phyloP scores from a whole-genome alignment of 169 alveolate genomes.

The Perkinsus olseni region DNA sequence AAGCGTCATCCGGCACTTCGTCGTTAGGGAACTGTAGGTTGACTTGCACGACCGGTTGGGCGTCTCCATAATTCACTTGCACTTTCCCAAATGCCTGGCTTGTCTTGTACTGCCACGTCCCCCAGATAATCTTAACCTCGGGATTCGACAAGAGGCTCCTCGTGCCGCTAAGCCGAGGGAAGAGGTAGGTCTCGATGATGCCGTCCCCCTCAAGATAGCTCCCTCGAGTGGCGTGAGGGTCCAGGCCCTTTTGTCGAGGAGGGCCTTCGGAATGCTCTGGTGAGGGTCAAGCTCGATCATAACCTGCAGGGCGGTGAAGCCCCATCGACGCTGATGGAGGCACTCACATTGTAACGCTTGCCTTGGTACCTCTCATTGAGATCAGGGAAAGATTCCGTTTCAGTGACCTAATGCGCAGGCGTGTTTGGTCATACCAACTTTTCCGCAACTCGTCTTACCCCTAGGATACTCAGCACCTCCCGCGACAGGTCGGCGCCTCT shows the following conservation, averaged over 20 bases:
- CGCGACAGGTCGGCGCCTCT: neutral
- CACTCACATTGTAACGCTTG: neutral
- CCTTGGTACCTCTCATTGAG: neutral
- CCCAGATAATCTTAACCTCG: neutral
- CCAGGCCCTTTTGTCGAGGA: neutral
- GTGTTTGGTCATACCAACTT: neutral
- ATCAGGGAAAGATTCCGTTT: neutral
- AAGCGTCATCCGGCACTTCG: neutral
- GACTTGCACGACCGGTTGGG: neutral
- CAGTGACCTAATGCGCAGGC: neutral
- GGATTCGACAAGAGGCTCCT: neutral
- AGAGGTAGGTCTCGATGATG: neutral
- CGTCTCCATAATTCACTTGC: neutral
- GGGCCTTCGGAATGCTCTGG: neutral
- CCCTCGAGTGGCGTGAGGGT: neutral
- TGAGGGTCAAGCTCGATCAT: neutral
- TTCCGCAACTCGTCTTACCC: neutral
- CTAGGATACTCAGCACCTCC: neutral
- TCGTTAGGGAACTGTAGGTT: neutral
- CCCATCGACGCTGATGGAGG: neutral
- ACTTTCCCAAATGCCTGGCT: neutral
- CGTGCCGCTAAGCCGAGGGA: neutral
- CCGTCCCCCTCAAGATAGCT: neutral
- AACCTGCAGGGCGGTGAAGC: neutral
- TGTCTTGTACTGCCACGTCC: neutral